These are phyloP conservation scores for Hibiscus trionum DNA, from an alignment of 345 rosid genomes.

Conservation along the genomic window DNA sequence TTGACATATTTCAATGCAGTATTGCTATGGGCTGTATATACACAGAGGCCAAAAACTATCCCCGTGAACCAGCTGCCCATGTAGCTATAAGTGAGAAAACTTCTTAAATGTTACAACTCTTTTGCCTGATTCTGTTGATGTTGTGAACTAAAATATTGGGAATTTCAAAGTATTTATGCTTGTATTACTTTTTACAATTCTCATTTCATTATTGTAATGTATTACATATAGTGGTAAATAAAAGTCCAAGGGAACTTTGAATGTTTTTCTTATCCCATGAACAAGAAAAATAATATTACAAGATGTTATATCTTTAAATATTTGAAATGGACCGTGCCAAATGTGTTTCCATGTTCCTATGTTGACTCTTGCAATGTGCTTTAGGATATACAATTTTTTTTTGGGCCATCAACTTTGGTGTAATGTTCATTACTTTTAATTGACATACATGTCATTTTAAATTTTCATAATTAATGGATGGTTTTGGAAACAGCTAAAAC, in stretches of 20 bases:
- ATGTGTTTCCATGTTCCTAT: neutral
- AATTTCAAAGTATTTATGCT: neutral
- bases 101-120: neutral
- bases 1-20: constrained; percentile 39
- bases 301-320: neutral
- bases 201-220: neutral
- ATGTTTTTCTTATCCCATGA: neutral
- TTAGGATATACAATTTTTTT: neutral
- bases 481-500: too few species aligned
- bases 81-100: constrained; percentile 82
- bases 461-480: too few species aligned
- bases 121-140: neutral
- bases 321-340: too few species aligned
- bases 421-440: neutral
- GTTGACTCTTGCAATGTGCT: constrained; percentile 1
- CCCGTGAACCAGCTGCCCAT: constrained; percentile 97
- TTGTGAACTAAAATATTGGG: neutral
- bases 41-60: constrained; percentile 86
- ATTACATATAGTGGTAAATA: neutral
- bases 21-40: constrained; percentile 91
- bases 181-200: neutral
- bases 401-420: neutral
- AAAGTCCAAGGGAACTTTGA: neutral
- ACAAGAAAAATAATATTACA: neutral
- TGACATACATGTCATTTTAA: neutral